These are phyloP conservation scores for Ascomycota sp. DNA, from an alignment of 2,329 filamentous ascomycete species.

Conservation along the genomic window DNA sequence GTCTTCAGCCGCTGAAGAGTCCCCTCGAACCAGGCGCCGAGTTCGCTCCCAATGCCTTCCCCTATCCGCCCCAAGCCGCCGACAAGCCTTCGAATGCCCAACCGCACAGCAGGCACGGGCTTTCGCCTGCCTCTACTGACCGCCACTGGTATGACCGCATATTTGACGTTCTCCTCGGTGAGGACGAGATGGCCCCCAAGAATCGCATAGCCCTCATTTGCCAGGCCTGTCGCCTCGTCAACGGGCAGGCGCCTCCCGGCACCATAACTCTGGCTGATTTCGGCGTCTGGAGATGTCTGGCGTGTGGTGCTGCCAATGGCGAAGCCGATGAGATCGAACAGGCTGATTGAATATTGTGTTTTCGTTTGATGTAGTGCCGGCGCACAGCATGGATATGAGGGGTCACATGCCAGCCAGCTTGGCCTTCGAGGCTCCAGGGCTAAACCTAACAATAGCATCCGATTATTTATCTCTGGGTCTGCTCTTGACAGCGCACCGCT, in stretches of 20 bases:
- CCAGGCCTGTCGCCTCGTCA: slow-evolving; percentile 62
- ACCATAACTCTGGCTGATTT: slow-evolving; percentile 57
- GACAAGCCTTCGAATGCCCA: neutral
- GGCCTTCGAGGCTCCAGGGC: too few relatives aligned
- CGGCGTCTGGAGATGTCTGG: slow-evolving; percentile 72
- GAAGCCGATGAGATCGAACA: slow-evolving; percentile 44
- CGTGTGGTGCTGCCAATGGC: slow-evolving; percentile 68
- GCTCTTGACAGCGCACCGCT: too few relatives aligned
- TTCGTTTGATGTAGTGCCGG: too few relatives aligned
- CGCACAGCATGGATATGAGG: too few relatives aligned
- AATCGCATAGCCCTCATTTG: slow-evolving; percentile 85
- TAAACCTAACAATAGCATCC: too few relatives aligned
- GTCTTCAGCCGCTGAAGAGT: slow-evolving; percentile 2
- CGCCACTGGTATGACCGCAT: slow-evolving; percentile 87
- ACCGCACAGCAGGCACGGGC: slow-evolving; percentile 5
- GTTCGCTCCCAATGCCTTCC: slow-evolving; percentile 50
- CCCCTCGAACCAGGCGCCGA: slow-evolving; percentile 30
- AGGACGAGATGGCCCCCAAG: slow-evolving; percentile 82
- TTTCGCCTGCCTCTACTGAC: slow-evolving; percentile 10
- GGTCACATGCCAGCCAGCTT: too few relatives aligned
- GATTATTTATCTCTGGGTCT: too few relatives aligned
- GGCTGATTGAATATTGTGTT: too few relatives aligned
- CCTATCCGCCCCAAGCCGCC: neutral
- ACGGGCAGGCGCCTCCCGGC: slow-evolving; percentile 86
- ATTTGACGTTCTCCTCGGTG: slow-evolving; percentile 76